Evolutionary conservation across 1,284 basidiomycete genomes (phyloP).

Genomic region (Schizophyllum amplum): DNA sequence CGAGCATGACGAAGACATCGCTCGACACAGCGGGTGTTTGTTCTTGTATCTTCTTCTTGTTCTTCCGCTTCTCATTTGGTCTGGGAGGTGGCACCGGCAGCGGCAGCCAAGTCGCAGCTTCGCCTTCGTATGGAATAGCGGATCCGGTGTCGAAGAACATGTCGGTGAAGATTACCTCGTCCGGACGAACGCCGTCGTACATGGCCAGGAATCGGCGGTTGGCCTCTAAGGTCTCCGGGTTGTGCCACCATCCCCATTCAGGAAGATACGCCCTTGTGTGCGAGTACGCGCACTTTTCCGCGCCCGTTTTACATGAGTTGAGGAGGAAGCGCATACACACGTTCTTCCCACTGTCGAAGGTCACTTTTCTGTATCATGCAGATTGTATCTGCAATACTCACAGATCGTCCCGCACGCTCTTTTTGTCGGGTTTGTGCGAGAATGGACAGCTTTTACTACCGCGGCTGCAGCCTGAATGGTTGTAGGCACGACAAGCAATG

Average conservation of each 20-base stretch:
- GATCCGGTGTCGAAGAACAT: background rate
- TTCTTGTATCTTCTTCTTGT: background rate
- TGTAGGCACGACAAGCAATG: conserved; percentile 44
- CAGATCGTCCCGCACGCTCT: conserved; percentile 43
- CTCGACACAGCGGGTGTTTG: background rate
- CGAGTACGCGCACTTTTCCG: conserved; percentile 26
- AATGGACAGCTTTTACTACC: conserved; percentile 29
- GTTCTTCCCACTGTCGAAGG: conserved; percentile 26
- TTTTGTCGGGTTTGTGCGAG: conserved; percentile 42
- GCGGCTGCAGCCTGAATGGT: conserved; percentile 35
- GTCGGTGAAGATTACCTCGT: background rate
- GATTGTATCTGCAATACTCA: conserved; percentile 18
- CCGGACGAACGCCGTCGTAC: background rate
- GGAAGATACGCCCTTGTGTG: conserved; percentile 24
- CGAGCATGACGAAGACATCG: background rate
- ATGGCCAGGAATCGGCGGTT: background rate
- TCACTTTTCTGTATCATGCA: no score
- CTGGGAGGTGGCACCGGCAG: no score
- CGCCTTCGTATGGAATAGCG: background rate
- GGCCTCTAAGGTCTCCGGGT: conserved; percentile 14
- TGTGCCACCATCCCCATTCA: conserved; percentile 25
- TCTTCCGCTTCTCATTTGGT: background rate
- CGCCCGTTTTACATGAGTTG: conserved; percentile 28
- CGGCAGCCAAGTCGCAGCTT: background rate
- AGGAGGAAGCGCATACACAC: conserved; percentile 31